phyloP scores from a whole-genome alignment of 108 stramenopile species.

The Nannochloropsis oceanica region DNA sequence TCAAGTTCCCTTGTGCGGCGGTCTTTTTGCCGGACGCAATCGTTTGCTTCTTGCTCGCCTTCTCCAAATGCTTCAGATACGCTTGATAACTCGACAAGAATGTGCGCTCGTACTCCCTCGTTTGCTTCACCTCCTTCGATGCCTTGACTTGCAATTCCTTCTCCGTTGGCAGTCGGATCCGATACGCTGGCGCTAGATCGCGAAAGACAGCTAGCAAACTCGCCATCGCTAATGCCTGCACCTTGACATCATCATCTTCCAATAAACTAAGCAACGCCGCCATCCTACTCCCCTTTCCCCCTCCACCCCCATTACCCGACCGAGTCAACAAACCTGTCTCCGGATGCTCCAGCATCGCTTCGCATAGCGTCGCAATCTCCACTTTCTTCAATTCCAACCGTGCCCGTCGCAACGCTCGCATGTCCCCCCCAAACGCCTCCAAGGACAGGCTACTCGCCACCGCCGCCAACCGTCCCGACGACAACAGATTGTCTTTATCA shows the following conservation, averaged over 20 bases:
- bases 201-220: slow-evolving; percentile 70
- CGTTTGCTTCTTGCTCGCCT: neutral
- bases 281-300: neutral
- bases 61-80: neutral
- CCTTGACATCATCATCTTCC: slow-evolving; percentile 18
- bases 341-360: slow-evolving; percentile 14
- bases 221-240: slow-evolving; percentile 43
- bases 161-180: slow-evolving; percentile 69
- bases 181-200: slow-evolving; percentile 74
- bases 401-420: slow-evolving; percentile 3
- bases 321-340: slow-evolving; percentile 11
- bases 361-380: slow-evolving; percentile 19
- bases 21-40: neutral
- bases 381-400: slow-evolving; percentile 15
- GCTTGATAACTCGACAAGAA: slow-evolving; percentile 21
- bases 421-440: neutral
- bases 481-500: neutral
- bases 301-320: neutral
- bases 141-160: slow-evolving; percentile 57
- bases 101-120: slow-evolving; percentile 11
- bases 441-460: neutral
- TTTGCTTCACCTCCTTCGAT: slow-evolving; percentile 58
- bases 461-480: neutral
- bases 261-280: neutral
- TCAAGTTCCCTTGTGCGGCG: neutral